These are phyloP conservation scores for Eimeria falciformis DNA, from an alignment of 169 alveolate species.

Conservation along the genomic window DNA sequence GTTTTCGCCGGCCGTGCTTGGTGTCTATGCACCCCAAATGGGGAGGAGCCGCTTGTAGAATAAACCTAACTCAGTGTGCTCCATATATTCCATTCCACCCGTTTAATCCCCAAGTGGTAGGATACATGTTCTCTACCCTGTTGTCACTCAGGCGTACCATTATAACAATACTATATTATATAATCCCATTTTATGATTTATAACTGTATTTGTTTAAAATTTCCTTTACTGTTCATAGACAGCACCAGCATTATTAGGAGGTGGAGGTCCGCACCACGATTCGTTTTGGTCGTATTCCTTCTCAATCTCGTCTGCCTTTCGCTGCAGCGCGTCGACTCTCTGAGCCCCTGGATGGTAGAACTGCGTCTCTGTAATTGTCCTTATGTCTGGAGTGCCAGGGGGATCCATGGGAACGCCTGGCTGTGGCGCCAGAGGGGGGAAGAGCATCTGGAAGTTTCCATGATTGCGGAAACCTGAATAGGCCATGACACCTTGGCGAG, in stretches of 20 bases:
- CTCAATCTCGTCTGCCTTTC: conserved; percentile 15
- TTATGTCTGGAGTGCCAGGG: conserved; percentile 84
- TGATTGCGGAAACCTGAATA: conserved; percentile 82
- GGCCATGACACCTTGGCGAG: conserved; percentile 84
- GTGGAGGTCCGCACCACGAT: conserved; percentile 4
- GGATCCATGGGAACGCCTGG: conserved; percentile 83
- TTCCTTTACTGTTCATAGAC: conserved; percentile 45
- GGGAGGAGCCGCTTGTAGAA: no score
- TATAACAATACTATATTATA: no score
- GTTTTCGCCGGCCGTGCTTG: no score
- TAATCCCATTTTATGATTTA: neutral
- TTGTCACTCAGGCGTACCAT: no score
- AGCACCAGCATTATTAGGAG: conserved; percentile 12
- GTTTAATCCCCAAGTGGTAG: no score
- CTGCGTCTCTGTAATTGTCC: conserved; percentile 52
- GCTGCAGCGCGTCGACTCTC: conserved; percentile 15
- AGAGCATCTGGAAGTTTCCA: conserved; percentile 83
- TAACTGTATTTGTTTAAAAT: no score
- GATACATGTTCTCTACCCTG: no score
- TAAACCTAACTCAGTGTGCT: no score
- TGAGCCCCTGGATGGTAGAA: neutral
- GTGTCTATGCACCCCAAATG: no score
- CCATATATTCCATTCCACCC: no score
- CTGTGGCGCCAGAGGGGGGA: conserved; percentile 86
- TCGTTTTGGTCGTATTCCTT: neutral